Evolutionary conservation across 768 basidiomycete genomes (phyloP).

Genomic region (Collybiopsis confluens): DNA sequence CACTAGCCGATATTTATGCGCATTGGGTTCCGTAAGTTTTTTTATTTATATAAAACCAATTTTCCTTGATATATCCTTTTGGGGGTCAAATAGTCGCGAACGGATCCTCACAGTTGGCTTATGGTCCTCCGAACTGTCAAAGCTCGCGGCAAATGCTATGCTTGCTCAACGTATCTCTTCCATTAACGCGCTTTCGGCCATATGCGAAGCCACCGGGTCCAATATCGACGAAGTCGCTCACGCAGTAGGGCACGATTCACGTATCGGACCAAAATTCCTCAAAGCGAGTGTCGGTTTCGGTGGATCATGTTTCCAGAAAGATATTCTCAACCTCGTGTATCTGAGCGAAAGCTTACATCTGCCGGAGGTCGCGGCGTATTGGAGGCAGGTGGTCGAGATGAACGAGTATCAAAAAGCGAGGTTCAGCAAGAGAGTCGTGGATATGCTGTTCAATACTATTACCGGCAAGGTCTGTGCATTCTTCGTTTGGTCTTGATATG

Average conservation of each 20-base stretch:
- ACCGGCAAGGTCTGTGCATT: slow-evolving; percentile 73
- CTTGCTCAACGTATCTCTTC: slow-evolving; percentile 98
- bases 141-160: slow-evolving; percentile 99
- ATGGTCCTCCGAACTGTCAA: slow-evolving; percentile 98
- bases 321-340: slow-evolving; percentile 98
- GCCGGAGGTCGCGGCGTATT: slow-evolving; percentile 96
- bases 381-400: slow-evolving; percentile 95
- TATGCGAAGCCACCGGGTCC: slow-evolving; percentile 98
- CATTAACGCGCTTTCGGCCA: slow-evolving; percentile 95
- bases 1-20: slow-evolving; percentile 79
- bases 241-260: slow-evolving; percentile 89
- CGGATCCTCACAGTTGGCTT: slow-evolving; percentile 91
- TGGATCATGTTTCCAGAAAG: slow-evolving; percentile 99
- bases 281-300: slow-evolving; percentile 96
- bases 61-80: too few species aligned
- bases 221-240: slow-evolving; percentile 97
- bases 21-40: slow-evolving; percentile 93
- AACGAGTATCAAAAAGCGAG: slow-evolving; percentile 98
- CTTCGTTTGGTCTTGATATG: background rate
- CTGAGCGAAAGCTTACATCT: slow-evolving; percentile 91
- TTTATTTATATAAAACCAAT: too few species aligned
- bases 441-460: slow-evolving; percentile 97
- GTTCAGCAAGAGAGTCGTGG: slow-evolving; percentile 94
- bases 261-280: slow-evolving; percentile 93
- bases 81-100: slow-evolving; percentile 50